These are phyloP conservation scores for Dissophora ornata DNA, from an alignment of 192 early-diverging fungal genomes.

Conservation along the genomic window DNA sequence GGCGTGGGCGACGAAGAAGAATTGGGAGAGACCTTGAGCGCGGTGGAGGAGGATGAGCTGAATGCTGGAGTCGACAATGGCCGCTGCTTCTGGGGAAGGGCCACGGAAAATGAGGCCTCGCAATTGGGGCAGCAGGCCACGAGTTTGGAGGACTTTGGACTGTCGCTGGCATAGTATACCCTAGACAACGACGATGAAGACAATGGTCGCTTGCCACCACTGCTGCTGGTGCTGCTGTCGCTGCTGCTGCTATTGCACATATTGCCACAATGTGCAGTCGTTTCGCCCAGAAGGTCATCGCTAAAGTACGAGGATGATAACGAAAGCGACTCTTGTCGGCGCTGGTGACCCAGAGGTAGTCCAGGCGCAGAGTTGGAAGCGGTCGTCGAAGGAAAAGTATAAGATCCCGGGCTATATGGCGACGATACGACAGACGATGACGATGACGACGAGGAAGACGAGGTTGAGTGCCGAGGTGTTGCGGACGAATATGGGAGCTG, in stretches of 20 bases:
- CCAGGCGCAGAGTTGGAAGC: too few species aligned
- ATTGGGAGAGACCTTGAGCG: constrained; percentile 1
- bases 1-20: constrained; percentile 3
- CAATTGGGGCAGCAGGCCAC: neutral
- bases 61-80: constrained; percentile 5
- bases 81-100: neutral
- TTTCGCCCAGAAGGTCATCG: neutral
- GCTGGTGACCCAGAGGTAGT: neutral
- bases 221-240: neutral
- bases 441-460: constrained; percentile 1
- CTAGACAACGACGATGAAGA: neutral
- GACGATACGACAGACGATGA: neutral
- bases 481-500: constrained; percentile 12
- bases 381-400: too few species aligned
- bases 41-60: neutral
- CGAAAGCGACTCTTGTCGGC: neutral
- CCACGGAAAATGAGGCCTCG: neutral
- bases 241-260: constrained; percentile 3
- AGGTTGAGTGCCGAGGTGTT: constrained; percentile 18
- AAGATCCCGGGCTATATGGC: neutral
- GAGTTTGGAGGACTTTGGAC: neutral
- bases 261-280: neutral
- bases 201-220: neutral
- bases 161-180: neutral
- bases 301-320: neutral